These are phyloP conservation scores for Penicillium janthinellum DNA, from an alignment of 2,329 filamentous ascomycete genomes.

Conservation along the genomic window DNA sequence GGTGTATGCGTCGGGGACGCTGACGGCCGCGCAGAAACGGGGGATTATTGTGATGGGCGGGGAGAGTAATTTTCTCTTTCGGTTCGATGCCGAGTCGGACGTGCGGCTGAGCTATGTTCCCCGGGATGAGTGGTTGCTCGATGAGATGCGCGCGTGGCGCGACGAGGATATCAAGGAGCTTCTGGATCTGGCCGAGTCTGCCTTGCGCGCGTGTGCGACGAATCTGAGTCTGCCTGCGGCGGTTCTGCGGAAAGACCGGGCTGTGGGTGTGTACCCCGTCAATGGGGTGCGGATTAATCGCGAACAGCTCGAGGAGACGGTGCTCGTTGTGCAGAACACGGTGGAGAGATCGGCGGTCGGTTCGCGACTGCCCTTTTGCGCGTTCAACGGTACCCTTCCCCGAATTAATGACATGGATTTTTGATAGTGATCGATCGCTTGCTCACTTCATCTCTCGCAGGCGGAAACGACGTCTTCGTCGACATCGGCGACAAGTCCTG, in stretches of 20 bases:
- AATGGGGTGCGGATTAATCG: constrained; percentile 71
- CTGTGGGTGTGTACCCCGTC: constrained; percentile 73
- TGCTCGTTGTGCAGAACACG: constrained; percentile 89
- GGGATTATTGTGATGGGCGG: constrained; percentile 91
- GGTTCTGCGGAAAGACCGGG: constrained; percentile 84
- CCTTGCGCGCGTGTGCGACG: constrained; percentile 77
- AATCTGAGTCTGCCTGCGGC: constrained; percentile 77
- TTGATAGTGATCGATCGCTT: background rate
- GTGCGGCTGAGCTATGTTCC: constrained; percentile 68
- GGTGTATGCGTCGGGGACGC: constrained; percentile 61
- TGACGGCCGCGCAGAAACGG: constrained; percentile 69
- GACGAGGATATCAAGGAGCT: constrained; percentile 73
- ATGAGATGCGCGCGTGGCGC: constrained; percentile 54
- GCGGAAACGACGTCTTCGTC: constrained; percentile 95
- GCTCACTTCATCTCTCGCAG: constrained; percentile 31
- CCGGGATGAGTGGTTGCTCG: constrained; percentile 60
- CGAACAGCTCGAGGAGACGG: constrained; percentile 92
- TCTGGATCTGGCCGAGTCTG: constrained; percentile 86
- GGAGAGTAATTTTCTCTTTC: constrained; percentile 94
- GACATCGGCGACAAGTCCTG: constrained; percentile 98
- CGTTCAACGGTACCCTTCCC: constrained; percentile 73
- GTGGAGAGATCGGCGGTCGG: constrained; percentile 78
- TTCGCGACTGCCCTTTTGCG: constrained; percentile 79
- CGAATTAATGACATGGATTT: background rate
- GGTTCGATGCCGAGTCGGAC: constrained; percentile 66